Base-by-base conservation (phyloP, 2,329 filamentous ascomycete species). In the Ophiobolus disseminans region DNA sequence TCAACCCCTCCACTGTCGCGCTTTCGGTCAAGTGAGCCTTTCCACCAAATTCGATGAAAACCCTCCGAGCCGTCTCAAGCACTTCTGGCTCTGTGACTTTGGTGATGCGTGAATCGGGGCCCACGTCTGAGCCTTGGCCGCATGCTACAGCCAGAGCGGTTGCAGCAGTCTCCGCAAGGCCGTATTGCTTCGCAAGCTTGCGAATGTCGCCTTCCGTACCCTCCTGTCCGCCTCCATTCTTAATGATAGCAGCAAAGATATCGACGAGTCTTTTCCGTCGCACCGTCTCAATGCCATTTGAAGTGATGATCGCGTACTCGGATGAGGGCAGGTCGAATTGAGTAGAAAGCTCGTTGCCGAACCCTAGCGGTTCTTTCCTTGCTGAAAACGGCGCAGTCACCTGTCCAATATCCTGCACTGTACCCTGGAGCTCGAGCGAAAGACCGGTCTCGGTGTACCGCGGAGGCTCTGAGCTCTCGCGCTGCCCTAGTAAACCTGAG, bases 311-410 rank as follows among this genome's bases (percentile, higher is more conserved):
- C 1, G 93, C 94, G 56, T 97, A 86, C 68, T 99, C 93, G 40
- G 88, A 86, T 0, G 88, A 82, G 0, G 86, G 80, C 50, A 89
- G 82, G 65, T 99, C 94, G 62, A 94, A 99, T 63, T 99, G 95
- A n/a, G 96, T 88, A 1, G 94, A 91, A 46, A 97, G 79, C 74
- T 99, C 94, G 62, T 99, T 99, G 9, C 93, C 92, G 64, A 96
- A 97, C 0, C 92, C 93, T 17, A 85, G 82, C 9, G 76, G 76
- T 0, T 86, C 81, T 8, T 89, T 88, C 13, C 85, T 82, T 1
- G 72, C 72, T 5, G 68, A 60, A 60, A 91, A 93, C 0, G 89
- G 84, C 39, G 83, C 82, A 1, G 88, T 90, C 21, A 91, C 84
- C 10, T 91, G 75, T 2, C 91, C 91, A 47, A 97, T 84, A 58